Conservation (phyloP, 768 basidiomycete genomes). For the Epithele typhae region DNA sequence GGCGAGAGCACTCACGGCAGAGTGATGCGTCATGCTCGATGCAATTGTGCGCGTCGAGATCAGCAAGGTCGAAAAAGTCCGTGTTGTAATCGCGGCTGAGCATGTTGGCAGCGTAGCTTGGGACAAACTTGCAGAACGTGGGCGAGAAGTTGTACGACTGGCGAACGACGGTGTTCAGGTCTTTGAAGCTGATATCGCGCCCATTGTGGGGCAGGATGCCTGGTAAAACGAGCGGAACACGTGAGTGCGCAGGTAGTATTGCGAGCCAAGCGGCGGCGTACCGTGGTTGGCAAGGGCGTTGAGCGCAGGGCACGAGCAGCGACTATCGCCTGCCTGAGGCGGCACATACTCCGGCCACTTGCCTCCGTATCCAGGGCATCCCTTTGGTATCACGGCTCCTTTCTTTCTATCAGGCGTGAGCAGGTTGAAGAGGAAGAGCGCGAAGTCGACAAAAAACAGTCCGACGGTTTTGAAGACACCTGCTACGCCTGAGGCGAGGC, state of each 20-base stretch:
- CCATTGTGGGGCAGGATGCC: constrained; percentile 57
- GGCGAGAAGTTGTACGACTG: constrained; percentile 67
- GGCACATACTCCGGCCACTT: constrained; percentile 66
- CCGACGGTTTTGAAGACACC: constrained; percentile 3
- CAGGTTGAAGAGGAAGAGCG: constrained; percentile 48
- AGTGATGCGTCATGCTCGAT: constrained; percentile 71
- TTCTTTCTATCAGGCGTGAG: constrained; percentile 41
- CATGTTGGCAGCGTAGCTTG: constrained; percentile 55
- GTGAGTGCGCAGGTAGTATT: too few species aligned
- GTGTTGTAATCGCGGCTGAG: constrained; percentile 50
- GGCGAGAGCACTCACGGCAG: constrained; percentile 38
- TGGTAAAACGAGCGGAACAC: constrained; percentile 1
- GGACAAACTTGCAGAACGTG: constrained; percentile 64
- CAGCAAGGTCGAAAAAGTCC: constrained; percentile 61
- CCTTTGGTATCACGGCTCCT: constrained; percentile 17
- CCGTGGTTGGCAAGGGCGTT: constrained; percentile 86
- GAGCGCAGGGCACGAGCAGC: constrained; percentile 69
- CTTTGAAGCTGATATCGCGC: constrained; percentile 59
- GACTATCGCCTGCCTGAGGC: constrained; percentile 58
- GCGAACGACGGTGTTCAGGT: constrained; percentile 39
- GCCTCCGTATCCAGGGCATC: constrained; percentile 45
- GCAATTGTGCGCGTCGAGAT: constrained; percentile 70
- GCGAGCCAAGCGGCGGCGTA: constrained; percentile 22
- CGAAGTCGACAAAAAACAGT: constrained; percentile 48
- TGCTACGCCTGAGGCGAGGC: constrained; percentile 5